phyloP scores from a whole-genome alignment of 2,329 filamentous ascomycete species.

The Aspergillus viridinutans region DNA sequence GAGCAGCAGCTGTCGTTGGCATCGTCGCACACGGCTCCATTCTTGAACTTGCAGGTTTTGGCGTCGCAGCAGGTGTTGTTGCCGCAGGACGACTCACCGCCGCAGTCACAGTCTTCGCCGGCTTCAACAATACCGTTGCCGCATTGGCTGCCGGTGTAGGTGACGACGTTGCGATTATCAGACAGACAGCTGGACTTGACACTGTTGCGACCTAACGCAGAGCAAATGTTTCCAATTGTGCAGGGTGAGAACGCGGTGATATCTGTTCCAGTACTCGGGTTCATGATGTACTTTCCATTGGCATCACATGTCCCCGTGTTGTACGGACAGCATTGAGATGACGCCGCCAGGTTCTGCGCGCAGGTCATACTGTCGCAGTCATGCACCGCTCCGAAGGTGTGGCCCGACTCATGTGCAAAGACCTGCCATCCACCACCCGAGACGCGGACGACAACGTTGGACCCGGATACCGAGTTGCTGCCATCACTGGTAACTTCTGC shows the following conservation, averaged over 20 bases:
- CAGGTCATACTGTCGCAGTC: constrained; percentile 76
- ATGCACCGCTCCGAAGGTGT: constrained; percentile 94
- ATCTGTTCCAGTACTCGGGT: constrained; percentile 71
- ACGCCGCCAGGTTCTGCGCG: constrained; percentile 54
- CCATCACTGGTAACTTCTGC: constrained; percentile 48
- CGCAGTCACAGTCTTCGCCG: constrained; percentile 95
- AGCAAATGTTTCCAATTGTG: constrained; percentile 89
- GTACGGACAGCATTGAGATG: constrained; percentile 77
- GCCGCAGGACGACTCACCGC: constrained; percentile 67
- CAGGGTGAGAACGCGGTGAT: constrained; percentile 83
- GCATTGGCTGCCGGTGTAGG: constrained; percentile 78
- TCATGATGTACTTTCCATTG: constrained; percentile 83
- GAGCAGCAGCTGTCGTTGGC: constrained; percentile 47
- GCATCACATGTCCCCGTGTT: constrained; percentile 67
- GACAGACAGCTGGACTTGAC: constrained; percentile 73
- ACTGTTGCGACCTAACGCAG: constrained; percentile 70
- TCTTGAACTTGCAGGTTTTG: constrained; percentile 78
- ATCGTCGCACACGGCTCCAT: constrained; percentile 67
- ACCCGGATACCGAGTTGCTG: constrained; percentile 70
- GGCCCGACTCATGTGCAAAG: constrained; percentile 88
- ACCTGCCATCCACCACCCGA: constrained; percentile 87
- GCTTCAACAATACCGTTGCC: constrained; percentile 95
- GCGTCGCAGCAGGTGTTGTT: constrained; percentile 79
- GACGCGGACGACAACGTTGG: constrained; percentile 85
- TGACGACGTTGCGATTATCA: constrained; percentile 79